Evolutionary conservation across 306 rosid genomes (phyloP).

Genomic region (Rubus parviflorus): DNA sequence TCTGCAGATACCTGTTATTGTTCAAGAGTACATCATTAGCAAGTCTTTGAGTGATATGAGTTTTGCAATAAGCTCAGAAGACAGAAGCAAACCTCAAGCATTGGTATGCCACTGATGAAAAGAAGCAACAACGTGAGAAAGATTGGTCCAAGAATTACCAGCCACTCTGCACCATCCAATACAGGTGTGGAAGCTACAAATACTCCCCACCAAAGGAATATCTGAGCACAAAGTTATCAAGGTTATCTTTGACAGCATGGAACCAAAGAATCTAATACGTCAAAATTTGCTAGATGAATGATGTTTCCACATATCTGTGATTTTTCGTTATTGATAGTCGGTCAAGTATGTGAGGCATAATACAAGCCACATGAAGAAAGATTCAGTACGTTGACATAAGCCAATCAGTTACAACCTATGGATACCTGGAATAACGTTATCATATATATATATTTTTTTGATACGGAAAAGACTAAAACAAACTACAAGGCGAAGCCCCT

Average conservation of each 20-base stretch:
- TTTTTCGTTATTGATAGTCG: background rate
- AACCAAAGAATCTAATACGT: background rate
- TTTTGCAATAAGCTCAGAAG: slow-evolving; percentile 23
- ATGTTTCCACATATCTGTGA: background rate
- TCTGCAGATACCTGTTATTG: slow-evolving; percentile 79
- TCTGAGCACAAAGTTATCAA: slow-evolving; percentile 47
- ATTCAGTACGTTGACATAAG: background rate
- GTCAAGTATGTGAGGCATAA: background rate
- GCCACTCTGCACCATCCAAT: slow-evolving; percentile 81
- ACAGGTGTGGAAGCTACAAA: slow-evolving; percentile 81
- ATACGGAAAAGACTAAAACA: too few relatives aligned
- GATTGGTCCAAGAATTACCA: slow-evolving; percentile 78
- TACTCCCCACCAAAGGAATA: slow-evolving; percentile 97
- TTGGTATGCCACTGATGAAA: slow-evolving; percentile 87
- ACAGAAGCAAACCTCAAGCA: slow-evolving; percentile 80
- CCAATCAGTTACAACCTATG: background rate
- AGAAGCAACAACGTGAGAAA: slow-evolving; percentile 89
- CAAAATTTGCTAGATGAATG: background rate
- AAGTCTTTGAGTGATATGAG: slow-evolving; percentile 15
- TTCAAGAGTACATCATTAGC: slow-evolving; percentile 26
- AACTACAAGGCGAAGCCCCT: too few relatives aligned
- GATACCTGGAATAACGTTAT: background rate
- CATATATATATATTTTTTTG: too few relatives aligned
- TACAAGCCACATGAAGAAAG: background rate
- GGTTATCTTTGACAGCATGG: slow-evolving; percentile 11